Evolutionary conservation across 208 protist species (phyloP).

Genomic region (Crithidia brevicula): DNA sequence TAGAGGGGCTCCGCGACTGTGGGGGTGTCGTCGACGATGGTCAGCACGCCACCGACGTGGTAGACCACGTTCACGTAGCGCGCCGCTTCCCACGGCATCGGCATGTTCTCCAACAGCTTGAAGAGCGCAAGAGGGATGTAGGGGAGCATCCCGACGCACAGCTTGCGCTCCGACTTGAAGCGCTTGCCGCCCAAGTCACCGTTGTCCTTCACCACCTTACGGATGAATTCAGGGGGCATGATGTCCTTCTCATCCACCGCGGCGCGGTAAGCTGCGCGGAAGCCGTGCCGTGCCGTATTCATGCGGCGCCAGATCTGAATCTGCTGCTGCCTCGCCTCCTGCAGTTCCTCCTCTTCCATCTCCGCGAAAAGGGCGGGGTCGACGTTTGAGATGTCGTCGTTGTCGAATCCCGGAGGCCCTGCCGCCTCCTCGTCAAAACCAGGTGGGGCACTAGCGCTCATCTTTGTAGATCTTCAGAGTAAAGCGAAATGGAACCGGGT

Average conservation of each 20-base stretch:
- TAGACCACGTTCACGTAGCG: conserved; percentile 99
- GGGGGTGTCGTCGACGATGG: conserved; percentile 99
- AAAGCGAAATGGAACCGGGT: too few relatives aligned
- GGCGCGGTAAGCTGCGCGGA: conserved; percentile 64
- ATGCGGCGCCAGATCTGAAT: conserved; percentile 70
- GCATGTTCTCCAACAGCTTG: conserved; percentile 99
- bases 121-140: conserved; percentile 99
- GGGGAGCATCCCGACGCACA: conserved; percentile 99
- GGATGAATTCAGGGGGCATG: conserved; percentile 98
- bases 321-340: conserved; percentile 39
- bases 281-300: conserved; percentile 78
- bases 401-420: conserved; percentile 36
- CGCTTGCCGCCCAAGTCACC: conserved; percentile 99
- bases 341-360: conserved; percentile 48
- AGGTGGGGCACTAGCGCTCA: conserved; percentile 26
- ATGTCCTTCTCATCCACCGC: conserved; percentile 73
- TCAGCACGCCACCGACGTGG: conserved; percentile 99
- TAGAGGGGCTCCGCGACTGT: conserved; percentile 99
- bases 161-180: conserved; percentile 99
- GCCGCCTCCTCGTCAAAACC: conserved; percentile 30
- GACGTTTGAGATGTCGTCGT: conserved; percentile 22
- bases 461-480: conserved; percentile 3
- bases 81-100: conserved; percentile 98
- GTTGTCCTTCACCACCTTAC: conserved; percentile 99
- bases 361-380: conserved; percentile 35